phyloP scores from a whole-genome alignment of 2,329 filamentous ascomycete genomes.

The Colletotrichum paranaense region DNA sequence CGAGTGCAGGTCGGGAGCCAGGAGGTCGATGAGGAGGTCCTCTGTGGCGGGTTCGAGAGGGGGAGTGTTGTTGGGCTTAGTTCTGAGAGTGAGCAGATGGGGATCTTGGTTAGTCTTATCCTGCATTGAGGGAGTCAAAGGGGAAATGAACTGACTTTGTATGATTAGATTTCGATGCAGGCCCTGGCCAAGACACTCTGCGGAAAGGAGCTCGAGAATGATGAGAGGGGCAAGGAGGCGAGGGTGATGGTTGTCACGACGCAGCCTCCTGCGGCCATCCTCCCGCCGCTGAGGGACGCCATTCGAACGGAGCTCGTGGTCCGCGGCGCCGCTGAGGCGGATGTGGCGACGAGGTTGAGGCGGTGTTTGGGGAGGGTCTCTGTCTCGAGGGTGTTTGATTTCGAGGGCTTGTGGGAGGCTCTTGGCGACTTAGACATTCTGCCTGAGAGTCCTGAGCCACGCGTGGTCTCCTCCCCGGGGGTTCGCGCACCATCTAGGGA shows the following conservation, averaged over 20 bases:
- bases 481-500: background rate
- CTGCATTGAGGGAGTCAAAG: background rate
- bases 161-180: conserved; percentile 59
- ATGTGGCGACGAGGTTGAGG: conserved; percentile 41
- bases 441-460: background rate
- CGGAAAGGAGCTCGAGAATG: conserved; percentile 24
- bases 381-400: conserved; percentile 68
- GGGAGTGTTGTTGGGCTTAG: conserved; percentile 66
- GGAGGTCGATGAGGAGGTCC: conserved; percentile 60
- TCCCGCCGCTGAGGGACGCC: conserved; percentile 54
- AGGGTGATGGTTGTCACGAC: conserved; percentile 61
- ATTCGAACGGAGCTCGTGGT: conserved; percentile 49
- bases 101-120: conserved; percentile 54
- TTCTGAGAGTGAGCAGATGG: conserved; percentile 61
- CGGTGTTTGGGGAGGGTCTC: conserved; percentile 60
- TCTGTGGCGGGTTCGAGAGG: conserved; percentile 60
- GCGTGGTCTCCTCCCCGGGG: background rate
- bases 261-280: conserved; percentile 52
- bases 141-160: background rate
- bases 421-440: conserved; percentile 59
- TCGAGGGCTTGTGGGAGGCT: conserved; percentile 69
- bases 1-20: conserved; percentile 54
- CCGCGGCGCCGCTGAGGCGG: conserved; percentile 31
- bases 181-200: conserved; percentile 55
- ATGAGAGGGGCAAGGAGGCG: background rate